Evolutionary conservation across 495 filamentous ascomycete genomes (phyloP).

Genomic region (Haplographium delicatum): DNA sequence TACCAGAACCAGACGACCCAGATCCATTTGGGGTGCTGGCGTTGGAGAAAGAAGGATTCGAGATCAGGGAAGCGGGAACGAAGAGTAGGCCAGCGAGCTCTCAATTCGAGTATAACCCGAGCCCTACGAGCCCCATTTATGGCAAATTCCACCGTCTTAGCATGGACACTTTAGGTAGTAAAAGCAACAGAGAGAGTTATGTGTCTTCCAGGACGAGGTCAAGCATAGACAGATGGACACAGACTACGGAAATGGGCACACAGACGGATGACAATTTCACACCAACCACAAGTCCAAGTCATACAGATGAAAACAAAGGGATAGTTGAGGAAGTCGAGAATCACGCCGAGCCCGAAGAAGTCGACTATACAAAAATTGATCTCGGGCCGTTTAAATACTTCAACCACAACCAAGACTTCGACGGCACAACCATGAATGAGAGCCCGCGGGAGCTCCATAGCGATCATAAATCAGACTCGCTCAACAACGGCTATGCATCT

Average conservation of each 20-base stretch:
- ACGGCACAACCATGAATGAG: constrained; percentile 20
- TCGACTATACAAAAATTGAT: constrained; percentile 51
- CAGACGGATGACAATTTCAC: constrained; percentile 46
- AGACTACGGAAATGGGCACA: constrained; percentile 51
- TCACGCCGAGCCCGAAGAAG: constrained; percentile 32
- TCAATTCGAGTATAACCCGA: constrained; percentile 75
- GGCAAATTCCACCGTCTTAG: constrained; percentile 62
- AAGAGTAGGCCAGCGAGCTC: constrained; percentile 61
- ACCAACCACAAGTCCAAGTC: constrained; percentile 41
- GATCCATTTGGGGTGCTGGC: constrained; percentile 88
- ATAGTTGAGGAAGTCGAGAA: constrained; percentile 24
- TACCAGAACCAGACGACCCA: constrained; percentile 72
- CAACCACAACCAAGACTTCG: constrained; percentile 19
- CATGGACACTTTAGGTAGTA: constrained; percentile 52
- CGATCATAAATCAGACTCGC: not conserved
- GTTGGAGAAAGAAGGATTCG: constrained; percentile 75
- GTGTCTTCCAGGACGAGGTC: constrained; percentile 41
- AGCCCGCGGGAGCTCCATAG: constrained; percentile 11
- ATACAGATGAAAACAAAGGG: constrained; percentile 30
- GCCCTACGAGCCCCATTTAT: constrained; percentile 71
- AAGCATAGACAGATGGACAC: constrained; percentile 53
- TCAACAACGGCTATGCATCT: constrained; percentile 20
- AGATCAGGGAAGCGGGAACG: constrained; percentile 81
- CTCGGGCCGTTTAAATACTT: constrained; percentile 37
- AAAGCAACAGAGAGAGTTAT: constrained; percentile 63